Percentiles rank a stretch among this genome's conserved stretches.
Conservation (phyloP, 108 stramenopile species). For the Aurantiochytrium sp. region DNA sequence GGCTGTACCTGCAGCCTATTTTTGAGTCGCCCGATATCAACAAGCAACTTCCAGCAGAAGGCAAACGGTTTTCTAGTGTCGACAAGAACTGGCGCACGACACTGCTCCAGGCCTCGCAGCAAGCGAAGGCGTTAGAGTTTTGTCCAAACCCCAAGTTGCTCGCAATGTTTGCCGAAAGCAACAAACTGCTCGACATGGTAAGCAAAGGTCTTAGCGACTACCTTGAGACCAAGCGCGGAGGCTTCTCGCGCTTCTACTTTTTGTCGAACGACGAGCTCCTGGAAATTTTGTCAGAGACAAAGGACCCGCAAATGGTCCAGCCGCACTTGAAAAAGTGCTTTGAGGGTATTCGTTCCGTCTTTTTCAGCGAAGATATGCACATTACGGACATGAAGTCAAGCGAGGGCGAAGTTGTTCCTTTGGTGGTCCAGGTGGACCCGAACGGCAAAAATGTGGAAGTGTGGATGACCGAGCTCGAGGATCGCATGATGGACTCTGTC, state of each 20-base stretch:
- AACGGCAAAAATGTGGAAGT: conserved; percentile 57
- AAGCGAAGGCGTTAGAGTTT: conserved; percentile 42
- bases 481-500: conserved; percentile 42
- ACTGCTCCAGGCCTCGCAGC: conserved; percentile 21
- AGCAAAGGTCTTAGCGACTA: conserved; percentile 60
- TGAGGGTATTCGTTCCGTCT: conserved; percentile 46
- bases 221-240: conserved; percentile 59
- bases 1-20: conserved; percentile 65
- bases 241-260: conserved; percentile 61
- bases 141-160: conserved; percentile 55
- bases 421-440: conserved; percentile 42
- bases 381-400: conserved; percentile 54
- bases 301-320: conserved; percentile 56
- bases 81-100: conserved; percentile 61
- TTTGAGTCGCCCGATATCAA: conserved; percentile 63
- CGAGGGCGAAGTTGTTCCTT: conserved; percentile 46
- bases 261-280: conserved; percentile 61
- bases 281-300: conserved; percentile 54
- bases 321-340: conserved; percentile 64
- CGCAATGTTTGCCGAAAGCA: conserved; percentile 44
- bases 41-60: conserved; percentile 58
- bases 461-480: conserved; percentile 62
- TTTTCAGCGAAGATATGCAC: conserved; percentile 21
- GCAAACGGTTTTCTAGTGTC: conserved; percentile 57
- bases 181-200: conserved; percentile 51